phyloP scores from a whole-genome alignment of 139 green algal species.

The Eudorina sp. region DNA sequence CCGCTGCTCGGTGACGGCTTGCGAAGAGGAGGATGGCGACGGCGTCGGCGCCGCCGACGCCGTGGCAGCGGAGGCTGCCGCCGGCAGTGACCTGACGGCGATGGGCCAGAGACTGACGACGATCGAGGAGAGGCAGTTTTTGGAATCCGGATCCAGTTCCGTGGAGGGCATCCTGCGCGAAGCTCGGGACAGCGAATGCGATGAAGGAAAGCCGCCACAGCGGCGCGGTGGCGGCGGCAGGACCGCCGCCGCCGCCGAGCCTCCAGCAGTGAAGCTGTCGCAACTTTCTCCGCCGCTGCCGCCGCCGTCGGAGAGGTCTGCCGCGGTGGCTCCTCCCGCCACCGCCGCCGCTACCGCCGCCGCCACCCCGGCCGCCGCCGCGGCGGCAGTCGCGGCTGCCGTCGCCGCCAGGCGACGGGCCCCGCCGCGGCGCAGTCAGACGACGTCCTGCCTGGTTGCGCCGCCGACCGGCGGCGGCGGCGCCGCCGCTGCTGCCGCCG shows the following conservation, averaged over 20 bases:
- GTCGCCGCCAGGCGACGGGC: neutral
- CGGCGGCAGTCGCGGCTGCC: neutral
- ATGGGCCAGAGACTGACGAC: neutral
- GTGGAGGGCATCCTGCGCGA: too few relatives aligned
- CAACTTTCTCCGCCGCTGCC: too few relatives aligned
- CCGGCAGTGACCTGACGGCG: neutral
- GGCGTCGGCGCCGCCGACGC: neutral
- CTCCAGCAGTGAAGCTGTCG: too few relatives aligned
- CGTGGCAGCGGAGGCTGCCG: neutral
- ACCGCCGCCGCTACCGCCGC: too few relatives aligned
- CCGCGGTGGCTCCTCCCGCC: too few relatives aligned
- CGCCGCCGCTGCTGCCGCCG: too few relatives aligned
- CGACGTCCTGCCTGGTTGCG: neutral
- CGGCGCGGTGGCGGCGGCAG: too few relatives aligned
- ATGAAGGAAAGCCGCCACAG: too few relatives aligned
- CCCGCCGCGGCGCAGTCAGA: neutral
- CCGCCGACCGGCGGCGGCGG: neutral
- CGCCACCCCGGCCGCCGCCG: too few relatives aligned
- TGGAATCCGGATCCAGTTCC: neutral
- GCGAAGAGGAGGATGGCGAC: neutral
- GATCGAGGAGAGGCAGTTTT: neutral
- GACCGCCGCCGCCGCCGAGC: too few relatives aligned
- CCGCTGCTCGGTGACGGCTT: neutral
- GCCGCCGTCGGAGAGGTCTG: too few relatives aligned
- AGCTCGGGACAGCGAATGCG: too few relatives aligned